These are phyloP conservation scores for Aspergillus ochraceoroseus DNA, from an alignment of 2,329 filamentous ascomycete species.

Conservation along the genomic window DNA sequence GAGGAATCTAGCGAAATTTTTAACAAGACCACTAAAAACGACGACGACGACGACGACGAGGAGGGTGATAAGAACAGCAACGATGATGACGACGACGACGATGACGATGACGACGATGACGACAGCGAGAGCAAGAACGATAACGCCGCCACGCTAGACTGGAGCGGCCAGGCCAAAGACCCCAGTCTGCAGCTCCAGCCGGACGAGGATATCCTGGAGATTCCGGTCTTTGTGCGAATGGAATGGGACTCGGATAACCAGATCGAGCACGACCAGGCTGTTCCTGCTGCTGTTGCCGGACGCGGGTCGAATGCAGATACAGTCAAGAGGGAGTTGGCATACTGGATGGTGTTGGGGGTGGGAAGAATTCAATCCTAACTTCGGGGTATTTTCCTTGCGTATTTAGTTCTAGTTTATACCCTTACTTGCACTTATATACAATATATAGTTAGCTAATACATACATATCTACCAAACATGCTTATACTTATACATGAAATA, in stretches of 20 bases:
- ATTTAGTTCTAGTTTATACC: slow-evolving; percentile 10
- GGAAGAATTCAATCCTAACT: slow-evolving; percentile 69
- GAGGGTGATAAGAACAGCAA: slow-evolving; percentile 28
- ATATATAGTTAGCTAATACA: too few relatives aligned
- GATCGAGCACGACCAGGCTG: slow-evolving; percentile 36
- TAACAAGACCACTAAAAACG: too few relatives aligned
- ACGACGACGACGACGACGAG: slow-evolving; percentile 33
- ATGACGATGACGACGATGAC: slow-evolving; percentile 26
- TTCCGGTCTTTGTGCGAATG: slow-evolving; percentile 86
- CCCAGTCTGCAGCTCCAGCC: slow-evolving; percentile 31
- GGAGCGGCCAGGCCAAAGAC: slow-evolving; percentile 22
- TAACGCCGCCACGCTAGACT: slow-evolving; percentile 22
- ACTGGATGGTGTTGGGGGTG: slow-evolving; percentile 90
- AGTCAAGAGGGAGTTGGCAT: slow-evolving; percentile 83
- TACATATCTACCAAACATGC: too few relatives aligned
- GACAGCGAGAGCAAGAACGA: neutral
- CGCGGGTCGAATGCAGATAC: slow-evolving; percentile 47
- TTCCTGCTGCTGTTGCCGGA: slow-evolving; percentile 46
- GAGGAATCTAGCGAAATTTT: too few relatives aligned
- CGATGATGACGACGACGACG: slow-evolving; percentile 29
- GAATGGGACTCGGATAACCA: slow-evolving; percentile 73
- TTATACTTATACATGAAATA: too few relatives aligned
- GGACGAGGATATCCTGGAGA: slow-evolving; percentile 69
- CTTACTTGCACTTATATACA: too few relatives aligned
- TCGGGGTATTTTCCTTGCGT: too few relatives aligned